These are phyloP conservation scores for Paramyrothecium sp. DNA, from an alignment of 2,329 filamentous ascomycete species.

Conservation along the genomic window DNA sequence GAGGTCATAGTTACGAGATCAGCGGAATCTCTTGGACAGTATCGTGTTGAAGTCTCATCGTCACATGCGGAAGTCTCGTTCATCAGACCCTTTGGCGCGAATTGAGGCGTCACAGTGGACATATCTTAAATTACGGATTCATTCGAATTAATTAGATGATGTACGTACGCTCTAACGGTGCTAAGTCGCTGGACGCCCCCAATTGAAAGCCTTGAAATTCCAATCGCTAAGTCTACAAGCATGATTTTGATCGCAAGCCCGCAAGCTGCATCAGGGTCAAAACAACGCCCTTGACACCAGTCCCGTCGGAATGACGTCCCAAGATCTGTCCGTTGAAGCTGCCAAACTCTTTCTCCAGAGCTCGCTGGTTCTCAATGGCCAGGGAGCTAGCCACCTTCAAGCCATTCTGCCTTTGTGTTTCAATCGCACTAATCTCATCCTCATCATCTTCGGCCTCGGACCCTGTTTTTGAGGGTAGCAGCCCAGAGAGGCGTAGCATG, in stretches of 20 bases:
- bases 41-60: no score
- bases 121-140: no score
- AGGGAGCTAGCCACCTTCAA: background rate
- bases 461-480: slow-evolving; percentile 12
- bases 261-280: background rate
- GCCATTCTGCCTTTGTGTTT: background rate
- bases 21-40: no score
- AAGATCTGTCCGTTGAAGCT: background rate
- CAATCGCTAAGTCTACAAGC: background rate
- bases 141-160: no score
- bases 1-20: no score
- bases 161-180: no score
- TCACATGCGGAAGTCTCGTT: no score
- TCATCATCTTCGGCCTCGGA: background rate
- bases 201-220: background rate
- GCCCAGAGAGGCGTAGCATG: slow-evolving; percentile 26
- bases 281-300: background rate
- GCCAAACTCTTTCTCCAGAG: background rate
- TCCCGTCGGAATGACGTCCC: background rate
- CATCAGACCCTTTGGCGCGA: no score
- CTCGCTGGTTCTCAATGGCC: background rate
- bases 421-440: background rate
- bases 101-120: no score
- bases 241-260: background rate
- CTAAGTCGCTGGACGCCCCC: no score